phyloP scores from a whole-genome alignment of 345 rosid species.

The Arabidopsis arenosa region DNA sequence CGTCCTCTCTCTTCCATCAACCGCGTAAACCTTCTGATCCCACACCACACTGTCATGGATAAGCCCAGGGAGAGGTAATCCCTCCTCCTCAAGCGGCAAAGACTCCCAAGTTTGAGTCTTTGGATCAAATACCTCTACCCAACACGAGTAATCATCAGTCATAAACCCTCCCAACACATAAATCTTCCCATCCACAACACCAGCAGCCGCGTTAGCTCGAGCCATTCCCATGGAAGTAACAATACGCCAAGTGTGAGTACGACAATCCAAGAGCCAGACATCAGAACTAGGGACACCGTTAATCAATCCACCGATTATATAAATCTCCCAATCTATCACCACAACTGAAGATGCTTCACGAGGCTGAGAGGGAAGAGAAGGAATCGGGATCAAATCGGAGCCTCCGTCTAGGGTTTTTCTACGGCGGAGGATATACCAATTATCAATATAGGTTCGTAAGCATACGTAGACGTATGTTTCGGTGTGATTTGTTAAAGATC shows the following conservation, averaged over 20 bases:
- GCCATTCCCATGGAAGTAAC: background rate
- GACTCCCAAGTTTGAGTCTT: background rate
- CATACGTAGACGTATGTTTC: slow-evolving; percentile 59
- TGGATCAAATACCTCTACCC: background rate
- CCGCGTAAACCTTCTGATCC: slow-evolving; percentile 11
- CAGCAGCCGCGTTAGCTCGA: background rate
- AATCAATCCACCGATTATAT: slow-evolving; percentile 58
- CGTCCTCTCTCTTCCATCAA: background rate
- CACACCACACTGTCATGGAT: background rate
- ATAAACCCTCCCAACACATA: background rate
- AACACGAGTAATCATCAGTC: background rate
- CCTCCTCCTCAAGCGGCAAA: background rate
- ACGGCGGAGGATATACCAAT: slow-evolving; percentile 36
- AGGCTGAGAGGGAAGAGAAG: slow-evolving; percentile 10
- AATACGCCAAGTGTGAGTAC: slow-evolving; percentile 40
- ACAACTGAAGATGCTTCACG: background rate
- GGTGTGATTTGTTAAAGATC: slow-evolving; percentile 40
- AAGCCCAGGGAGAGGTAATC: background rate
- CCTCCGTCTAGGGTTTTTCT: background rate
- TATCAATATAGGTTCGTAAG: slow-evolving; percentile 44
- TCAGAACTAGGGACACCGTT: slow-evolving; percentile 52
- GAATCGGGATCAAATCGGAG: slow-evolving; percentile 26
- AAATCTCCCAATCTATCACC: background rate
- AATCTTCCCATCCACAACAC: background rate
- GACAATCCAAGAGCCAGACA: slow-evolving; percentile 70